Conservation (phyloP, 2,329 filamentous ascomycete genomes). For the Cladosporium sp. region DNA sequence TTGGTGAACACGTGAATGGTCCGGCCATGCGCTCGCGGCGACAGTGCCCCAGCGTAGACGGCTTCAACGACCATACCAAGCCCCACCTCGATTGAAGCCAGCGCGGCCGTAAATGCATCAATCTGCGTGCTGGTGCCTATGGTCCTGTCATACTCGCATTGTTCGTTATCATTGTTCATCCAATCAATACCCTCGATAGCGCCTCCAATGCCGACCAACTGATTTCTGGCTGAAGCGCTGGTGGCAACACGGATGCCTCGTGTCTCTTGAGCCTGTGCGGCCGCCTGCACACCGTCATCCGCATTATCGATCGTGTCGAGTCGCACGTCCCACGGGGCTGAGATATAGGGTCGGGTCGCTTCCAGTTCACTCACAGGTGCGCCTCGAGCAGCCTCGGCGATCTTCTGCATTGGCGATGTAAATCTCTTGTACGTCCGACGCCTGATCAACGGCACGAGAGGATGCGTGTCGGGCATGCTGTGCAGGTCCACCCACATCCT, state of each 20-base stretch:
- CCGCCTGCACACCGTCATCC: neutral
- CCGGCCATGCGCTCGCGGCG: neutral
- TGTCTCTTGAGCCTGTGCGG: neutral
- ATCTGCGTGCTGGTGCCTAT: neutral
- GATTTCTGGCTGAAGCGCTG: slow-evolving; percentile 3
- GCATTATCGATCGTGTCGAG: neutral
- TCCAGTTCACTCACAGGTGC: neutral
- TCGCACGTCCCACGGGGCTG: neutral
- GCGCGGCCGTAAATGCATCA: neutral
- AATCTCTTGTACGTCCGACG: neutral
- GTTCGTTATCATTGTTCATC: neutral
- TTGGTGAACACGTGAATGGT: neutral
- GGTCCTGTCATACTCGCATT: neutral
- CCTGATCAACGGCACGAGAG: slow-evolving; percentile 2
- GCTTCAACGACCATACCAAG: neutral
- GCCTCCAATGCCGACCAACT: neutral
- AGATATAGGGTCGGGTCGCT: slow-evolving; percentile 1
- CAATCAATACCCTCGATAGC: neutral
- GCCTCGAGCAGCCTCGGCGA: neutral
- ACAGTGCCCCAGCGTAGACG: neutral
- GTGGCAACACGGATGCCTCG: neutral
- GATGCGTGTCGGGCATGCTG: neutral
- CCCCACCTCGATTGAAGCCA: slow-evolving; percentile 2
- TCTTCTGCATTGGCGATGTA: neutral
- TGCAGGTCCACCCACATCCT: neutral